phyloP scores from a whole-genome alignment of 257 asterid species.

The Thymus mandschuricus region DNA sequence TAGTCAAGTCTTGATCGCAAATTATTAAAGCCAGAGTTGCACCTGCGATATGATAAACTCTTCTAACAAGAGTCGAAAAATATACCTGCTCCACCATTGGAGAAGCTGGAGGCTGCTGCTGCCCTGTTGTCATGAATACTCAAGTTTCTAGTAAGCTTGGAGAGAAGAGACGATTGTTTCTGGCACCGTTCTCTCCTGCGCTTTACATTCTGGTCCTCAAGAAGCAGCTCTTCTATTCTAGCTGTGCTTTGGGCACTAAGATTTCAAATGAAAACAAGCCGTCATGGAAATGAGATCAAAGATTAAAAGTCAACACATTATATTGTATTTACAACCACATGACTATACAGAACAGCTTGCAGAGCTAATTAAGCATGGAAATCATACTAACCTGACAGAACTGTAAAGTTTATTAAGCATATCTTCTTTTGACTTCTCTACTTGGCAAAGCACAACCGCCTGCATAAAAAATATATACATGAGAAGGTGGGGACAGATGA shows the following conservation, averaged over 20 bases:
- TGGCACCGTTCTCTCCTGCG: slow-evolving; percentile 74
- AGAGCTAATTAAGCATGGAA: slow-evolving; percentile 55
- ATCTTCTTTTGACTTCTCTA: slow-evolving; percentile 95
- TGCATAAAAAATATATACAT: slow-evolving; percentile 41
- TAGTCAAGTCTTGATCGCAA: slow-evolving; percentile 11
- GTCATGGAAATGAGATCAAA: slow-evolving; percentile 15
- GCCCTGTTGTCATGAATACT: slow-evolving; percentile 86
- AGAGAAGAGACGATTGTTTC: slow-evolving; percentile 81
- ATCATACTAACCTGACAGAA: slow-evolving; percentile 70
- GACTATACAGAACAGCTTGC: slow-evolving; percentile 54
- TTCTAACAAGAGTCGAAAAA: slow-evolving; percentile 9
- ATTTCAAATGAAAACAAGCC: slow-evolving; percentile 26
- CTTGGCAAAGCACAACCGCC: slow-evolving; percentile 98
- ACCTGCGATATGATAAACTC: neutral
- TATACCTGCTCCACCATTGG: slow-evolving; percentile 77
- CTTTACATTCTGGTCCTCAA: slow-evolving; percentile 84
- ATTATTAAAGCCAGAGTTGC: slow-evolving; percentile 20
- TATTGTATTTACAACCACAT: slow-evolving; percentile 13
- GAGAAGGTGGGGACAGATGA: slow-evolving; percentile 32
- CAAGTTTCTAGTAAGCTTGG: slow-evolving; percentile 76
- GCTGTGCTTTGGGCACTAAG: slow-evolving; percentile 71
- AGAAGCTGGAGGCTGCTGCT: slow-evolving; percentile 70
- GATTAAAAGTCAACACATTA: neutral
- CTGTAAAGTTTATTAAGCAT: slow-evolving; percentile 92
- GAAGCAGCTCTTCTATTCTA: slow-evolving; percentile 83